These are phyloP conservation scores for Stephania yunnanensis DNA, from an alignment of 164 flowering plant genomes.

Conservation along the genomic window DNA sequence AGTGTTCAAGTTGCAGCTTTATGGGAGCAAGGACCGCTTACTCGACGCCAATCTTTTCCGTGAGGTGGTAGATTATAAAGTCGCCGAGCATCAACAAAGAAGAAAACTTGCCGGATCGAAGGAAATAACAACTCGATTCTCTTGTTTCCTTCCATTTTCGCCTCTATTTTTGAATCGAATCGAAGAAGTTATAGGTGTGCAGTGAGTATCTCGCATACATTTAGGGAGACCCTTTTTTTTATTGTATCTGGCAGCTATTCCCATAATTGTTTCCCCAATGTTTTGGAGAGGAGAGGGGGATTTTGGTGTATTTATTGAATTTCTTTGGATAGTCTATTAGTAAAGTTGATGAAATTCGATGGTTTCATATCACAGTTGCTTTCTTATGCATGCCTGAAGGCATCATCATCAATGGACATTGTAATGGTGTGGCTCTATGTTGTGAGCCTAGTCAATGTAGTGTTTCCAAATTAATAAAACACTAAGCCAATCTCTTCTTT, in stretches of 20 bases:
- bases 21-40: slow-evolving; percentile 74
- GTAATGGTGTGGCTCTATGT: too few relatives aligned
- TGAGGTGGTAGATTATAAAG: slow-evolving; percentile 93
- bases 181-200: slow-evolving; percentile 4
- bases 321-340: neutral
- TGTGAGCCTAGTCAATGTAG: too few relatives aligned
- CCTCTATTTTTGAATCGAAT: neutral
- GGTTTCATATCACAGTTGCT: too few relatives aligned
- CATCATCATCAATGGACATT: too few relatives aligned
- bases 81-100: slow-evolving; percentile 91
- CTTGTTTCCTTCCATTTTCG: neutral
- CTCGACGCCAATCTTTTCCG: slow-evolving; percentile 76
- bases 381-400: too few relatives aligned
- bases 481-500: too few relatives aligned
- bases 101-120: slow-evolving; percentile 51
- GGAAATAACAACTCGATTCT: slow-evolving; percentile 18
- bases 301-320: slow-evolving; percentile 8
- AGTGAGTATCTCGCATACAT: slow-evolving; percentile 11
- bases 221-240: neutral
- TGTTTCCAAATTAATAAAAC: too few relatives aligned
- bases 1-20: slow-evolving; percentile 93
- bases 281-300: neutral
- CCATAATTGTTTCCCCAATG: neutral
- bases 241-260: neutral
- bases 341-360: slow-evolving; percentile 4